Evolutionary conservation across 116 monocot species (phyloP).

Genomic region (Zostera marina): DNA sequence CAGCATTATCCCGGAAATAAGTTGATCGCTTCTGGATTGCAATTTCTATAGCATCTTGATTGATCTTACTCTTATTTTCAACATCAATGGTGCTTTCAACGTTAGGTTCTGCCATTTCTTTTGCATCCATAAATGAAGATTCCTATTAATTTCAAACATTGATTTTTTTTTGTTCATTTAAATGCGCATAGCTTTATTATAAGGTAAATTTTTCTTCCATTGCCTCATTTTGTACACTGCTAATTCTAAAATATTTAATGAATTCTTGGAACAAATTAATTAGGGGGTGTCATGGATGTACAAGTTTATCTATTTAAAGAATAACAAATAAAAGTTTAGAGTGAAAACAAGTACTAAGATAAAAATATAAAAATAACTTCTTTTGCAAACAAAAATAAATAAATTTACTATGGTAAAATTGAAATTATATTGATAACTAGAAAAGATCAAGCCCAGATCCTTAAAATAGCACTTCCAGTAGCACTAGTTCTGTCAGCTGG

Average conservation of each 20-base stretch:
- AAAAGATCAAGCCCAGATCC: no score
- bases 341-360: no score
- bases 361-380: no score
- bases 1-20: constrained; percentile 50
- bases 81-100: constrained; percentile 9
- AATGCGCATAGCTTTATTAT: background rate
- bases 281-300: constrained; percentile 35
- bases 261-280: constrained; percentile 16
- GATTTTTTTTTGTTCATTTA: constrained; percentile 16
- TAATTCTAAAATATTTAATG: constrained; percentile 10
- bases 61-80: constrained; percentile 13
- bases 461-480: no score
- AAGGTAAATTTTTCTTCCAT: constrained; percentile 20
- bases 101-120: constrained; percentile 8
- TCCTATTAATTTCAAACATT: constrained; percentile 13
- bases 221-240: constrained; percentile 2
- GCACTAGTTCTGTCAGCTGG: no score
- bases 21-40: constrained; percentile 54
- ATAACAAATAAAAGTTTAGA: no score
- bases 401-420: no score
- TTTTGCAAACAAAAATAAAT: no score
- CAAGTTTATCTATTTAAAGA: constrained; percentile 9
- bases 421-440: no score
- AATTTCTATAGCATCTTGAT: constrained; percentile 54
- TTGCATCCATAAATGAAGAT: constrained; percentile 10